phyloP scores from a whole-genome alignment of 805 yeast genomes.

The Priceomyces medius region DNA sequence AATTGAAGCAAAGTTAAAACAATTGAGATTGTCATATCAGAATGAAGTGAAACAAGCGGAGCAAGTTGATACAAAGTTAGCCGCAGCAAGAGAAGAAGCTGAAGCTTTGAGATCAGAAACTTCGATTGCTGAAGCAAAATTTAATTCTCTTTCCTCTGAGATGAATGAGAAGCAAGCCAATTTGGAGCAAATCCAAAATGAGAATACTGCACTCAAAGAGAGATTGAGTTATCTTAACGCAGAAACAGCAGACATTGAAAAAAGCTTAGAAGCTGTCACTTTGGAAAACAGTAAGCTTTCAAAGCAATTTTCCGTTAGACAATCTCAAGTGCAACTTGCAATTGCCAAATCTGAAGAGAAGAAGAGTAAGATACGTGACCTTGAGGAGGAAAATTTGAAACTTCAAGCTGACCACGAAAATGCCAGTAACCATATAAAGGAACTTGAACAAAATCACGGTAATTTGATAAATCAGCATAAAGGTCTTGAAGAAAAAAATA shows the following conservation, averaged over 20 bases:
- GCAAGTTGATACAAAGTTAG: slow-evolving; percentile 63
- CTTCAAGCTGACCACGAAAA: slow-evolving; percentile 22
- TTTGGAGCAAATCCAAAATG: slow-evolving; percentile 66
- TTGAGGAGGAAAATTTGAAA: slow-evolving; percentile 21
- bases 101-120: slow-evolving; percentile 70
- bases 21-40: slow-evolving; percentile 69
- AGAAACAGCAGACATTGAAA: slow-evolving; percentile 58
- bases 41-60: slow-evolving; percentile 74
- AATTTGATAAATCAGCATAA: neutral
- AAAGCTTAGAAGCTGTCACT: slow-evolving; percentile 51
- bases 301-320: slow-evolving; percentile 62
- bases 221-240: slow-evolving; percentile 65
- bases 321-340: slow-evolving; percentile 68
- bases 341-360: slow-evolving; percentile 47
- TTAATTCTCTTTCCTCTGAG: slow-evolving; percentile 66
- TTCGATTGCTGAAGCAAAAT: slow-evolving; percentile 74
- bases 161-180: slow-evolving; percentile 58
- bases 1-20: slow-evolving; percentile 67
- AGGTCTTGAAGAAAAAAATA: neutral
- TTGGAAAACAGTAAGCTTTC: slow-evolving; percentile 59
- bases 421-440: slow-evolving; percentile 15
- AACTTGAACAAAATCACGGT: slow-evolving; percentile 15
- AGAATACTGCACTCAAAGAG: slow-evolving; percentile 65
- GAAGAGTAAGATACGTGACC: slow-evolving; percentile 25
- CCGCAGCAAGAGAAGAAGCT: slow-evolving; percentile 61